Evolutionary conservation across 345 rosid species (phyloP).

Genomic region (Cochlearia excelsa): DNA sequence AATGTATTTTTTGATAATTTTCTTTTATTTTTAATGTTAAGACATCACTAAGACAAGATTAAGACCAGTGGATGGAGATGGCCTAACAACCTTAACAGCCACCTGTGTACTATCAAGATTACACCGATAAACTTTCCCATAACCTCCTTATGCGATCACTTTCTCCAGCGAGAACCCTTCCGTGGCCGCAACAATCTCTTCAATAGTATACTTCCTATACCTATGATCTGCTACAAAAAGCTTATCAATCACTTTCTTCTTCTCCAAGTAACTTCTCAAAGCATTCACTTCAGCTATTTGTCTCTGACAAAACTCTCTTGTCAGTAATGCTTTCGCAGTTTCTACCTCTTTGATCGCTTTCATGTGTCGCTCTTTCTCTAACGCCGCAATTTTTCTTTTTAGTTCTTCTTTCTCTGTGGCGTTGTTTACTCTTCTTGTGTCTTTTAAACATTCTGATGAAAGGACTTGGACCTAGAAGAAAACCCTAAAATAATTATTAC

Average conservation of each 20-base stretch:
- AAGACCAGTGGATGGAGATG: no score
- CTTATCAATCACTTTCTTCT: constrained; percentile 55
- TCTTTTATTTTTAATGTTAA: no score
- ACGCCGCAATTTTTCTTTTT: constrained; percentile 51
- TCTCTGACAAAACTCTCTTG: constrained; percentile 55
- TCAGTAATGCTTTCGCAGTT: constrained; percentile 61
- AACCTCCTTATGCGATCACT: constrained; percentile 82
- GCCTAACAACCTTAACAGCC: constrained; percentile 66
- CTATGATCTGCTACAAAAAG: constrained; percentile 57
- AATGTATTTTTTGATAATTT: no score
- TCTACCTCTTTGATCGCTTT: constrained; percentile 65
- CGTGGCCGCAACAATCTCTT: constrained; percentile 67
- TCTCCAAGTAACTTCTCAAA: constrained; percentile 58
- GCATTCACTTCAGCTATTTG: constrained; percentile 69
- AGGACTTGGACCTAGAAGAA: constrained; percentile 51
- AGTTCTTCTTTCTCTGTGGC: constrained; percentile 64
- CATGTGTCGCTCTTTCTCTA: constrained; percentile 61
- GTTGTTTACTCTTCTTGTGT: constrained; percentile 49
- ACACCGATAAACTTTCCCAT: constrained; percentile 81
- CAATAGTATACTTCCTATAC: constrained; percentile 60
- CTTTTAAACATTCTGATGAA: constrained; percentile 60
- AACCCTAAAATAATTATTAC: constrained; percentile 1
- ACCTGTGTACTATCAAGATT: constrained; percentile 75
- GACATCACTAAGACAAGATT: no score
- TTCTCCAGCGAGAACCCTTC: constrained; percentile 54